A percentile compares a stretch with the other conserved stretches of the same genome.
Conservation (phyloP, 148 eudicot genomes). For the Spergularia marina region DNA sequence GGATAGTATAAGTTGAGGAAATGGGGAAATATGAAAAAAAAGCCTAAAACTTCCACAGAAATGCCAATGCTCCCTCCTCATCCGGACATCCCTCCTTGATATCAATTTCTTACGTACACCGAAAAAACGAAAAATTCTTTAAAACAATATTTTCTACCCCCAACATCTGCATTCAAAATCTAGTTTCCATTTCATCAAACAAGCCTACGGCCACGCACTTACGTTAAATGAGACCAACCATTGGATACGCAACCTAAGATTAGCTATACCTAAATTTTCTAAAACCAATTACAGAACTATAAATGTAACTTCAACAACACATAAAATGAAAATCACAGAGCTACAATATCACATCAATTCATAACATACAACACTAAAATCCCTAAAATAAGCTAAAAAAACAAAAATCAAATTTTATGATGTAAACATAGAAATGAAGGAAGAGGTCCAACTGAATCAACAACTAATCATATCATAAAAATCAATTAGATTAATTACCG, state of each 20-base stretch:
- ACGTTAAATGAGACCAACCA: neutral
- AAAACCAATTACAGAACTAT: neutral
- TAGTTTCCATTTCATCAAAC: too few relatives aligned
- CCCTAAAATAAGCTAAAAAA: neutral
- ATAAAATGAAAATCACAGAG: neutral
- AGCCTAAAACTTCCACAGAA: too few relatives aligned
- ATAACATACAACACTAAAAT: neutral
- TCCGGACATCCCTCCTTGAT: too few relatives aligned
- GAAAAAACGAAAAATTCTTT: too few relatives aligned
- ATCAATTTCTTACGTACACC: too few relatives aligned
- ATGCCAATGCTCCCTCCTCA: too few relatives aligned
- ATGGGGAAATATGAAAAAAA: too few relatives aligned
- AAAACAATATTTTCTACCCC: too few relatives aligned
- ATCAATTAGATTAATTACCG: conserved; percentile 33
- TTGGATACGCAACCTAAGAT: neutral
- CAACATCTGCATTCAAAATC: too few relatives aligned
- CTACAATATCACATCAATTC: neutral
- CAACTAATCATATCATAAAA: neutral
- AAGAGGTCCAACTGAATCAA: neutral
- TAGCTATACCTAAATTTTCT: neutral
- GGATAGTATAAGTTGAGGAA: too few relatives aligned
- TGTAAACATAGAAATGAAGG: neutral
- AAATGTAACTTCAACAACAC: neutral
- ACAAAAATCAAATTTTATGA: neutral
- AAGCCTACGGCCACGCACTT: too few relatives aligned